Percentiles rank a stretch among this genome's conserved stretches.
Evolutionary conservation across 2,329 filamentous ascomycete genomes (phyloP).

Genomic region (Escovopsis sp.): DNA sequence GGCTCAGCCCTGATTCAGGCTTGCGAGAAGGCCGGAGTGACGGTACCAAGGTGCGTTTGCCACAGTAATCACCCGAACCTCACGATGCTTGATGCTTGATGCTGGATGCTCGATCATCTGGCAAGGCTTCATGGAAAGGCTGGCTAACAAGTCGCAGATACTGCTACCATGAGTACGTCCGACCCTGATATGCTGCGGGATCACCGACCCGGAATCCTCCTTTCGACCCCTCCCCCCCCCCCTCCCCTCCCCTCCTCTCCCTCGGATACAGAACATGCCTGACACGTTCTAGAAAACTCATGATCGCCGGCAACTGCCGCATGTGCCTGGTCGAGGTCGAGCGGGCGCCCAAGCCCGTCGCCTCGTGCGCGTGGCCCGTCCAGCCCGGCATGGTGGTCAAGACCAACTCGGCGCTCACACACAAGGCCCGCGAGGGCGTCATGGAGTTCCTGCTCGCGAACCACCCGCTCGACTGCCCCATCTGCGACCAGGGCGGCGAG

Average conservation of each 20-base stretch:
- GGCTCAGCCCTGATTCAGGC: conserved; percentile 96
- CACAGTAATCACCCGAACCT: too few relatives aligned
- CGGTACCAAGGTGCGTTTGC: conserved; percentile 72
- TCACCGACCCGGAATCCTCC: too few relatives aligned
- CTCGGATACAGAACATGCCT: conserved; percentile 12
- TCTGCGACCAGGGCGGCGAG: conserved; percentile 97
- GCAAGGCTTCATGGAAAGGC: too few relatives aligned
- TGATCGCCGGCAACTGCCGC: conserved; percentile 98
- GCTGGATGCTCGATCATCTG: conserved; percentile 1
- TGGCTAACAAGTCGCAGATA: conserved; percentile 49
- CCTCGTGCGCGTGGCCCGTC: conserved; percentile 97
- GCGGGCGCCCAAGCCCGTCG: conserved; percentile 87
- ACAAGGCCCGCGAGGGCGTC: conserved; percentile 96
- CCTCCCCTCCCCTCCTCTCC: too few relatives aligned
- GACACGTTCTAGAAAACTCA: conserved; percentile 57
- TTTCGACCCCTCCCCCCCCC: conserved; percentile 1
- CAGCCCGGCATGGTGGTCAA: conserved; percentile 98
- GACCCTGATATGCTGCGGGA: not conserved
- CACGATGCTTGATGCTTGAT: not conserved
- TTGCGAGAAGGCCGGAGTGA: conserved; percentile 91
- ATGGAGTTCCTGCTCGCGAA: conserved; percentile 98
- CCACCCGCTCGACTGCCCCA: conserved; percentile 88
- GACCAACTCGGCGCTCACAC: conserved; percentile 87
- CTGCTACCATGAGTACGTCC: conserved; percentile 87
- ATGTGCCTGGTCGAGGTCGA: conserved; percentile 99